phyloP scores from a whole-genome alignment of 148 eudicot species.

The Fagopyrum homotropicum region DNA sequence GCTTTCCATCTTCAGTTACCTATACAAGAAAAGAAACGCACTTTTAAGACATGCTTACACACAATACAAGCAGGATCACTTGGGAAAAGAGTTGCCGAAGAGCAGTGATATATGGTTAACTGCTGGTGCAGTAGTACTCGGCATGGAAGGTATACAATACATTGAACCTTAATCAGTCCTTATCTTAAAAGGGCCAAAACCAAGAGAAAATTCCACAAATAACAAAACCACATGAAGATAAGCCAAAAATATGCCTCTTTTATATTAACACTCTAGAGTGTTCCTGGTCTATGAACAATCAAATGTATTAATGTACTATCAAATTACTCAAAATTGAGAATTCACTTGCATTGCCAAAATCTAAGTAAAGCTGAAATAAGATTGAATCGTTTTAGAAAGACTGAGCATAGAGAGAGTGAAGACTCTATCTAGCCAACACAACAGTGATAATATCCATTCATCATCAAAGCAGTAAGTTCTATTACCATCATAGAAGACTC shows the following conservation, averaged over 20 bases:
- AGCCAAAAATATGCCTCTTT: not conserved
- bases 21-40: not conserved
- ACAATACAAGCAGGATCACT: not conserved
- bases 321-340: not conserved
- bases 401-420: not conserved
- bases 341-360: not conserved
- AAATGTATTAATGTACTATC: too few species aligned
- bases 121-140: not conserved
- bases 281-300: too few species aligned
- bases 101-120: not conserved
- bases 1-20: conserved; percentile 53
- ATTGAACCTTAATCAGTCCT: not conserved
- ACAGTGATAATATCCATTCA: not conserved
- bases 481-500: not conserved
- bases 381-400: not conserved
- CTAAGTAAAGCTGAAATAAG: not conserved
- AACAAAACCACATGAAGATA: not conserved
- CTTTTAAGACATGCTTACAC: not conserved
- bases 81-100: not conserved
- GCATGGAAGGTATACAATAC: not conserved
- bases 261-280: not conserved
- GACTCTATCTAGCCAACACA: not conserved
- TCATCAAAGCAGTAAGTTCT: not conserved
- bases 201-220: not conserved
- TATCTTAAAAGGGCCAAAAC: not conserved